Evolutionary conservation across 2,329 filamentous ascomycete genomes (phyloP), one percentile per base, ranked within the genome.

Genomic region (Aureobasidium sp.): DNA sequence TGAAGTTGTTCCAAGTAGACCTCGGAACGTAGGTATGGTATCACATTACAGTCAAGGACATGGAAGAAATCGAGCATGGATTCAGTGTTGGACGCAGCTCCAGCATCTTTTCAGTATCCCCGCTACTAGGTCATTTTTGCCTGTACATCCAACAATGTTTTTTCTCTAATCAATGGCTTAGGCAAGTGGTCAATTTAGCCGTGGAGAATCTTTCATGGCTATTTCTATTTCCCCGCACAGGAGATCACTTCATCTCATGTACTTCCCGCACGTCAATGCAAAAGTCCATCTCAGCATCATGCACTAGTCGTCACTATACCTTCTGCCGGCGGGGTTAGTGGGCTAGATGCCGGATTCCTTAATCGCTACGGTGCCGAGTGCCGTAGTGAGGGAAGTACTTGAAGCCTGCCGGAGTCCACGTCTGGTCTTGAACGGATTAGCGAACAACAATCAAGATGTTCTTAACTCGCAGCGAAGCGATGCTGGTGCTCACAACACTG

Each of bases 181-280:
- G n/a, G n/a, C n/a, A n/a, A n/a, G n/a, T n/a, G n/a, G n/a, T n/a
- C n/a, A n/a, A 34, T 45, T 45, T 34, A 45, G 41, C 41, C 41
- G 41, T 14, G 19, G 7, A 22, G 7, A n/a, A 17, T 45, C 40
- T 42, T 29, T 14, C 27, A 11, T 22, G 27, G 29, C 41, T 45
- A 45, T 30, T 32, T 22, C 41, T 45, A n/a, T n/a, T 34, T 34
- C 41, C 29, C 41, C 41, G 41, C 41, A 45, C 41, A 34, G n/a
- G n/a, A n/a, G n/a, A n/a, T 7, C 16, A 29, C 16, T 34, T 11
- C 12, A 45, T 34, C 7, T 34, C 19, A 7, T 45, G 11, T 34
- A 22, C 12, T 30, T 30, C 37, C 34, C 32, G 34, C 39, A 25
- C 32, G 24, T 39, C 24, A 11, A 37, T 17, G 22, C 12, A 14